phyloP scores from a whole-genome alignment of 805 yeast genomes.

The Naumovozyma dairenensis region DNA sequence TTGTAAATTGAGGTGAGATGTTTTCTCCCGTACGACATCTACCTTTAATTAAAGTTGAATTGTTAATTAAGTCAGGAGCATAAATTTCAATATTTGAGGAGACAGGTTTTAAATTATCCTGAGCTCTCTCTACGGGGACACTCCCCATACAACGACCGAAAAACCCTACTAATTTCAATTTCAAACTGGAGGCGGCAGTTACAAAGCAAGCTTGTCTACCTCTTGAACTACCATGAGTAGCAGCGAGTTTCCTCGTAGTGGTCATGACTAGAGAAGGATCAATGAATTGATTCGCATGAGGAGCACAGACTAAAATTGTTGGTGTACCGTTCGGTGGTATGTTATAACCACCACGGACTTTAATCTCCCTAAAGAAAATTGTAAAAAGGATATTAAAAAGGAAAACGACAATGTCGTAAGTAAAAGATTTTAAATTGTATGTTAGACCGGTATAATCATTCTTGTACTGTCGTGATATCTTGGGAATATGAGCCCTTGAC shows the following conservation, averaged over 20 bases:
- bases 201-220: slow-evolving; percentile 65
- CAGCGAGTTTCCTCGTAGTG: slow-evolving; percentile 42
- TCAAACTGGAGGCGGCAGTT: slow-evolving; percentile 74
- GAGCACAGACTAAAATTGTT: slow-evolving; percentile 71
- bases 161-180: slow-evolving; percentile 57
- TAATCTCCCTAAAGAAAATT: slow-evolving; percentile 61
- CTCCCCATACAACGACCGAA: slow-evolving; percentile 68
- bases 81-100: slow-evolving; percentile 55
- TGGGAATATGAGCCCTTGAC: slow-evolving; percentile 22
- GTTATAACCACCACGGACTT: slow-evolving; percentile 50
- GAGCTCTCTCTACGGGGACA: slow-evolving; percentile 89
- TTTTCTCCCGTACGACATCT: slow-evolving; percentile 24
- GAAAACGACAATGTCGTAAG: slow-evolving; percentile 24
- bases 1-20: slow-evolving; percentile 46
- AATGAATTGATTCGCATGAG: slow-evolving; percentile 84
- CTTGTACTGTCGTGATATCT: slow-evolving; percentile 8
- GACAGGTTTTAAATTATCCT: slow-evolving; percentile 66
- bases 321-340: slow-evolving; percentile 33
- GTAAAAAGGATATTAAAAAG: slow-evolving; percentile 25
- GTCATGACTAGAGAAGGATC: slow-evolving; percentile 71
- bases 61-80: slow-evolving; percentile 27
- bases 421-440: slow-evolving; percentile 19
- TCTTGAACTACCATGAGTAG: slow-evolving; percentile 18
- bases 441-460: slow-evolving; percentile 22
- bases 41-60: slow-evolving; percentile 51